Evolutionary conservation across 2,329 filamentous ascomycete genomes (phyloP), one percentile per base, ranked within the genome.

Genomic region (Penicillium sp.): DNA sequence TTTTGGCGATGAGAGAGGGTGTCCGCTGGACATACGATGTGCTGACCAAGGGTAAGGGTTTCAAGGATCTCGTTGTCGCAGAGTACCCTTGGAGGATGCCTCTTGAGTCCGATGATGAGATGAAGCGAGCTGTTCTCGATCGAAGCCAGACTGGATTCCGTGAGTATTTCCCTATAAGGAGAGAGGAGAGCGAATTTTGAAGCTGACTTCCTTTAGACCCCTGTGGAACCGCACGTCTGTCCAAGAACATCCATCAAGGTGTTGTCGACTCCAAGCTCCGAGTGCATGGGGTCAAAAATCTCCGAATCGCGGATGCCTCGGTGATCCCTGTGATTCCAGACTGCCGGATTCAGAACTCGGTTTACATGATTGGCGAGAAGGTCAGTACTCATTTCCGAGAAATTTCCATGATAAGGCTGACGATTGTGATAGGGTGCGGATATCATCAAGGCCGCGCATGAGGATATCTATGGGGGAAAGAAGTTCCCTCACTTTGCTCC

Each of bases 401-500:
- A 15, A 46, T n/a, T 38, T 26, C 24, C 1, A 6, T 13, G n/a
- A 36, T 2, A 18, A 41, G 1, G 29, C 47, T 59, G 48, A 61
- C 36, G 21, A 3, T 24, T 45, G 2, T 2, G 23, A 9, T 45
- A 67, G 65, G 62, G 59, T 6, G 64, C 64, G 39, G 64, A 67
- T 48, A 64, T 67, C 2, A 67, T 67, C 55, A 67, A 67, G 43
- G 43, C 60, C 7, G 45, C 57, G 5, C 53, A 67, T 45, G 60
- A 61, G 48, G 59, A 65, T 47, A 45, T 67, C 4, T 66, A 65
- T 33, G 64, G 61, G 21, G 36, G 51, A 6, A 51, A 65, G 49
- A 54, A 57, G 10, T 56, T 63, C 41, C 55, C 62, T 8, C 57
- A 57, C 29, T 54, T 57, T 48, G 54, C 59, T 18, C 33, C 63